Evolutionary conservation across 495 filamentous ascomycete species (phyloP).

Genomic region (Talaromyces stipitatus): DNA sequence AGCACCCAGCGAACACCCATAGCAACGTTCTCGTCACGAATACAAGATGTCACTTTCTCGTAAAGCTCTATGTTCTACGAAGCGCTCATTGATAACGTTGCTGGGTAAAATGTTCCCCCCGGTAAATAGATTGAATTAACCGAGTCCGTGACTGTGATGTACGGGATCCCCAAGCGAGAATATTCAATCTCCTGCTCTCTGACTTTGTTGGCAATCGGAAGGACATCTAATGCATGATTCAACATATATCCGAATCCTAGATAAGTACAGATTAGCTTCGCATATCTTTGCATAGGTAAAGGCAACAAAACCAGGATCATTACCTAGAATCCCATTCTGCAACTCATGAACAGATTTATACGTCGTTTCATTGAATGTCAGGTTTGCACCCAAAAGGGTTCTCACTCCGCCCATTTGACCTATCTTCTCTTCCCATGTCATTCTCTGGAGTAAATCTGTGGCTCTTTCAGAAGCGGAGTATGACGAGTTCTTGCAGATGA

Average conservation of each 20-base stretch:
- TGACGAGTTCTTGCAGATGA: neutral
- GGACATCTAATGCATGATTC: neutral
- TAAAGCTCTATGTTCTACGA: neutral
- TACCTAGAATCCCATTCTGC: neutral
- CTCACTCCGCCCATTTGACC: neutral
- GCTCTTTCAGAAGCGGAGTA: neutral
- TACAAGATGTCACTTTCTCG: neutral
- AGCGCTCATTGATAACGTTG: neutral
- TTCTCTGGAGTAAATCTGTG: neutral
- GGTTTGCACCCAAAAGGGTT: neutral
- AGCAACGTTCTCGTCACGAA: neutral
- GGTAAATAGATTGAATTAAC: neutral
- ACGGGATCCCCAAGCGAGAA: neutral
- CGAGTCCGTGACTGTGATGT: neutral
- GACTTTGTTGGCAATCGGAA: neutral
- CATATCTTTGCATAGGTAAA: neutral
- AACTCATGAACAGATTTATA: neutral
- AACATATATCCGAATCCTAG: neutral
- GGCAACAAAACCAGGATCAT: neutral
- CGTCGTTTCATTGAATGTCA: neutral
- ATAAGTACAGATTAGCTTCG: neutral
- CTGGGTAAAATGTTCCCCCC: neutral
- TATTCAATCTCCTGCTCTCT: neutral
- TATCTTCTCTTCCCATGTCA: neutral
- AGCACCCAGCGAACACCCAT: neutral